Percentiles rank a stretch among this genome's conserved stretches.
Conservation (phyloP, 1,139 yeast species). For the Sugiyamaella grinbergsii region DNA sequence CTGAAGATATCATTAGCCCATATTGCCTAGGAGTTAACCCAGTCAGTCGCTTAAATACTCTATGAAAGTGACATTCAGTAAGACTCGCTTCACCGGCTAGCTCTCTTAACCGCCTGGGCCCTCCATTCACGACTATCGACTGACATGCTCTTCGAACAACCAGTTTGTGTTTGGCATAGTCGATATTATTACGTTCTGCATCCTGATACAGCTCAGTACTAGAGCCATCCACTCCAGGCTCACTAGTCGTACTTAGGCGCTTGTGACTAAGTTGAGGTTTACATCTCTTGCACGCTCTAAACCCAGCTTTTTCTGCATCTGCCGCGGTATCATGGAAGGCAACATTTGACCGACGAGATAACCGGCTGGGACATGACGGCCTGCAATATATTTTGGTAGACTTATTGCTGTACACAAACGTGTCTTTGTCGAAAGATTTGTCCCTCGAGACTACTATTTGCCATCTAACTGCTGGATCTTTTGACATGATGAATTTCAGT, state of each 20-base stretch:
- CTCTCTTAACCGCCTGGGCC: constrained; percentile 16
- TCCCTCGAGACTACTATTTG: constrained; percentile 15
- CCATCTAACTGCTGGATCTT: constrained; percentile 14
- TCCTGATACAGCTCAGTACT: background rate
- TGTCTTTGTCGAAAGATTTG: constrained; percentile 12
- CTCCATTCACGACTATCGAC: constrained; percentile 11
- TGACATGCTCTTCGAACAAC: constrained; percentile 17
- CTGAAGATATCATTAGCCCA: constrained; percentile 8
- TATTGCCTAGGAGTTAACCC: constrained; percentile 20
- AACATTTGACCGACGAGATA: constrained; percentile 19
- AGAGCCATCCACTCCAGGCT: background rate
- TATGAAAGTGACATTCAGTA: constrained; percentile 21
- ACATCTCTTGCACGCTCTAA: constrained; percentile 21
- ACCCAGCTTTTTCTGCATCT: constrained; percentile 18
- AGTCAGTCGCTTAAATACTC: constrained; percentile 17
- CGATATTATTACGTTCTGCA: constrained; percentile 5
- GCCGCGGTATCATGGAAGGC: constrained; percentile 12
- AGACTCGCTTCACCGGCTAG: constrained; percentile 16
- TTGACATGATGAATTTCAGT: constrained; percentile 1
- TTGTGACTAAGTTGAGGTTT: constrained; percentile 17
- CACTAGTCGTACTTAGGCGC: background rate
- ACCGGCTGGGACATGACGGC: constrained; percentile 20
- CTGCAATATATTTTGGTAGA: constrained; percentile 20
- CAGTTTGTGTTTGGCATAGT: constrained; percentile 17
- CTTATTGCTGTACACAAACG: constrained; percentile 18